phyloP scores from a whole-genome alignment of 2,329 filamentous ascomycete genomes.

The Didymella pomorum region DNA sequence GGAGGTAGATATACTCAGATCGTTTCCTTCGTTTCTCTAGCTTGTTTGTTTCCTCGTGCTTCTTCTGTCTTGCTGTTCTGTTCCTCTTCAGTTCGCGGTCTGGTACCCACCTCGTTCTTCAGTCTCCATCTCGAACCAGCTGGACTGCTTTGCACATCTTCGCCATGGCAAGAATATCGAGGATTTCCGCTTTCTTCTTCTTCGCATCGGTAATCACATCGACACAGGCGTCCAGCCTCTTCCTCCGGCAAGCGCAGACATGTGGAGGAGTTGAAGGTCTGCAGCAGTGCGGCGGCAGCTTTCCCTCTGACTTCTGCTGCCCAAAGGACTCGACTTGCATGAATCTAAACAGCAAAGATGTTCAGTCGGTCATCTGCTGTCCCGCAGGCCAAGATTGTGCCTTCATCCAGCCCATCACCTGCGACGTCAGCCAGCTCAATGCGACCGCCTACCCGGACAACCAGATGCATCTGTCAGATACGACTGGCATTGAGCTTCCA shows the following conservation, averaged over 20 bases:
- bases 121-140: conserved; percentile 9
- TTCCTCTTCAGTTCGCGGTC: conserved; percentile 9
- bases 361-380: conserved; percentile 75
- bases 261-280: conserved; percentile 61
- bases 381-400: conserved; percentile 65
- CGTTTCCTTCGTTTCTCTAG: conserved; percentile 9
- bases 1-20: conserved; percentile 32
- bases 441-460: conserved; percentile 63
- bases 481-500: conserved; percentile 61
- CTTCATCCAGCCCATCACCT: conserved; percentile 70
- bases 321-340: conserved; percentile 63
- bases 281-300: conserved; percentile 61
- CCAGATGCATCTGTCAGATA: conserved; percentile 71
- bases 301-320: conserved; percentile 75
- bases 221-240: conserved; percentile 40
- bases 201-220: conserved; percentile 37
- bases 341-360: conserved; percentile 64
- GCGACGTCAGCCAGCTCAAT: conserved; percentile 70
- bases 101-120: conserved; percentile 13
- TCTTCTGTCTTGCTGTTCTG: conserved; percentile 15
- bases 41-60: conserved; percentile 18
- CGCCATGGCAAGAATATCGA: conserved; percentile 46
- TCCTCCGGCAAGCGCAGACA: conserved; percentile 46
- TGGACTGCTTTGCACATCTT: conserved; percentile 7
- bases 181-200: conserved; percentile 45